Evolutionary conservation across 495 filamentous ascomycete genomes (phyloP), one percentile per base, ranked within the genome.

Genomic region (Penicillium pulvis): DNA sequence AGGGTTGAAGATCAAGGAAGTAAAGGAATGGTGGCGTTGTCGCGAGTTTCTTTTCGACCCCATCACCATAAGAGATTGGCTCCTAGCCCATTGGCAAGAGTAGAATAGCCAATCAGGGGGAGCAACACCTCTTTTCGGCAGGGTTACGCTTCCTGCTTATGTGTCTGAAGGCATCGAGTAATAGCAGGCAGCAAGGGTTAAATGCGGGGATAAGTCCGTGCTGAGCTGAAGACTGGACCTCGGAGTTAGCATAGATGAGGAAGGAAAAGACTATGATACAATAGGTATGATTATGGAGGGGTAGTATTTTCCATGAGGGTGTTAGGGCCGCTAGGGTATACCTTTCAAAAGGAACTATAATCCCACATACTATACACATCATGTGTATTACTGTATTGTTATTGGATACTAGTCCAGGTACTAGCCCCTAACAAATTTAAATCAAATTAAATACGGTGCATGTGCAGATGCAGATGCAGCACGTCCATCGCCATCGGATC

Each of bases 401-500:
- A 41, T 41, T 41, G 39, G 39, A 41, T 41, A n/a, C 39, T 41
- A n/a, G 39, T 41, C 16, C 39, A 41, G 39, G 39, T 41, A 41
- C 39, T 41, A 41, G 39, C 7, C 14, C 14, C 0, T 6, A 1
- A n/a, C 12, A 41, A 41, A 41, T 41, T 17, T 3, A 28, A 41
- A 41, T 41, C n/a, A 2, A 17, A n/a, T 23, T 23, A 23, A 23
- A 23, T 23, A 23, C 20, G 20, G 20, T 23, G 20, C 20, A 23
- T 41, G 6, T 17, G 31, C 31, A 35, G 43, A 39, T 44, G 55
- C 46, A 58, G 50, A 35, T 58, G 57, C 52, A 59, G 59, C 48
- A 31, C 42, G 33, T 31, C 54, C 42, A 53, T 61, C 55, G 42
- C 49, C 23, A 55, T 47, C 46, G 31, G 65, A 70, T 68, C 65